Evolutionary conservation across 2,329 filamentous ascomycete species (phyloP).

Genomic region (Nannizzia gypsea): DNA sequence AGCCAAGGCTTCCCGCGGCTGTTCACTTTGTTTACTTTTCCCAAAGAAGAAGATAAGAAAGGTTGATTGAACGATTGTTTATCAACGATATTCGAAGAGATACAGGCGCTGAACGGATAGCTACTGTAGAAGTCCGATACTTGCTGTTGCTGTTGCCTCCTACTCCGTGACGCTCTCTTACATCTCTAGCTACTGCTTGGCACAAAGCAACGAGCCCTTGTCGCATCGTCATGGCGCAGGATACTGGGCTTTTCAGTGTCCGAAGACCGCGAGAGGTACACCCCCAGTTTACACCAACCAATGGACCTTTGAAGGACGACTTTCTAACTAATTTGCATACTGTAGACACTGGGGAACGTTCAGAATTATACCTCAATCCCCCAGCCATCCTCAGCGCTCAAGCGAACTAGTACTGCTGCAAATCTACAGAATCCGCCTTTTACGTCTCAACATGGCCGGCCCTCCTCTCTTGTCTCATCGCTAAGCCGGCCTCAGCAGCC

Average conservation of each 20-base stretch:
- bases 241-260: constrained; percentile 79
- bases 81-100: background rate
- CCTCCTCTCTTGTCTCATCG: constrained; percentile 78
- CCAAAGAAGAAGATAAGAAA: background rate
- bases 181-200: background rate
- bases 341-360: constrained; percentile 67
- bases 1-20: background rate
- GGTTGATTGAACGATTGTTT: background rate
- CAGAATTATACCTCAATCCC: constrained; percentile 76
- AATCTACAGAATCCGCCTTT: constrained; percentile 52
- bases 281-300: background rate
- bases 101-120: background rate
- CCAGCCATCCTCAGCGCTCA: constrained; percentile 84
- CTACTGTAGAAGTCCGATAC: background rate
- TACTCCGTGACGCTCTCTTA: background rate
- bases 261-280: constrained; percentile 81
- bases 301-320: too few species aligned
- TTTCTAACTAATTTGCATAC: background rate
- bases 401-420: constrained; percentile 72
- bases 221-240: constrained; percentile 59
- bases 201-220: background rate
- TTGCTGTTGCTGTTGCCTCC: background rate
- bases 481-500: constrained; percentile 74
- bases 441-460: constrained; percentile 63
- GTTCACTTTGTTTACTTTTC: constrained; percentile 3